Base-by-base conservation (phyloP, 345 rosid species). In the Populus deltoides region DNA sequence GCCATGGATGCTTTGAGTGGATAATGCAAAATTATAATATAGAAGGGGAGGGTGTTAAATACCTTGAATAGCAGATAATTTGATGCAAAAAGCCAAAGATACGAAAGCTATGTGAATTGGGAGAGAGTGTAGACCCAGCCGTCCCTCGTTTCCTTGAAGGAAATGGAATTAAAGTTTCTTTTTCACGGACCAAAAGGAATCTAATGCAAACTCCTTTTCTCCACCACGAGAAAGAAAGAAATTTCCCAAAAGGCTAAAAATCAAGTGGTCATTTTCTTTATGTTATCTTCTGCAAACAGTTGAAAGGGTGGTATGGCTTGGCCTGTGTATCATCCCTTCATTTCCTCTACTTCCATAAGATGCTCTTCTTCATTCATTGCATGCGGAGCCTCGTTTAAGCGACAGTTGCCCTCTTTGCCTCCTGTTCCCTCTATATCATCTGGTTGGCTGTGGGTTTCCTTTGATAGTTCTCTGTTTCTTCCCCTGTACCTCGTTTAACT, bases 141-240 rank as follows among this genome's bases (percentile, higher is more conserved):
- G 53, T 47, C 53, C 35, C 3, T 57, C 27, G 20, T 7, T 72
- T 71, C 45, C 33, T 24, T 49, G 59, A 1, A 41, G 22, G 38
- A 9, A 65, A 8, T 33, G 36, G 36, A 33, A 33, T 63, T 13
- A 9, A 49, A 1, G 18, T 69, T 27, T 3, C 9, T 49, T 47
- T 69, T 79, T 80, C 84, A n/a, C 77, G 62, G 83, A 24, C 76
- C 72, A 39, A 22, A 72, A 31, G 69, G 75, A 84, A 81, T 83
- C 82, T 41, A 16, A 35, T 16, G 70, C 81, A 13, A 4, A 38
- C 12, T 35, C 63, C 31, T 75, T 57, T 72, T 78, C 86, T 69
- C 90, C 81, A 74, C 88, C 87, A 25, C 69, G 59, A 33, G 36
- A 77, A 78, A 53, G 59, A 53, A 7, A 20, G n/a, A 53, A 6